A percentile compares a stretch with the other conserved stretches of the same genome.
phyloP scores from a whole-genome alignment of 441 rosid genomes.

The Populus tomentosa region DNA sequence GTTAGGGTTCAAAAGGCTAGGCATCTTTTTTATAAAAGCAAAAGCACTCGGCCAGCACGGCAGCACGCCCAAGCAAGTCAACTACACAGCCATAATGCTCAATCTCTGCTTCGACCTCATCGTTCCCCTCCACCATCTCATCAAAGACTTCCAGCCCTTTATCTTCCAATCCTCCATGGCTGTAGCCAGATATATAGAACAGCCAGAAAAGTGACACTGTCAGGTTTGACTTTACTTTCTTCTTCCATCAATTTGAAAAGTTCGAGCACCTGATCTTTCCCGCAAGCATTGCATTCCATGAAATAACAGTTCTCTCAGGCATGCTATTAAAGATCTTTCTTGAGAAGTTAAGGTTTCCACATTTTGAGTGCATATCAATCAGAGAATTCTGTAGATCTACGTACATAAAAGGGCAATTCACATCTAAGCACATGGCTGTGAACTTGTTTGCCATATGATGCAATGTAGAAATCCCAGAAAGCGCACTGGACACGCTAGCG shows the following conservation, averaged over 20 bases:
- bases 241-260: constrained; percentile 63
- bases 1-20: constrained; percentile 67
- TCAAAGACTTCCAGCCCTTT: constrained; percentile 43
- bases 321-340: constrained; percentile 44
- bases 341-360: constrained; percentile 55
- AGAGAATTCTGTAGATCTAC: constrained; percentile 53
- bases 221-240: constrained; percentile 41
- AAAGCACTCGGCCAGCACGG: constrained; percentile 55
- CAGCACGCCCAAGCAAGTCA: constrained; percentile 27
- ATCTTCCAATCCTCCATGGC: constrained; percentile 64
- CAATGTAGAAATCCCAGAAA: constrained; percentile 57
- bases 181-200: constrained; percentile 34
- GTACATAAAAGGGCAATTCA: constrained; percentile 30
- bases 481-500: constrained; percentile 55
- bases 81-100: constrained; percentile 43
- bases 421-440: constrained; percentile 36
- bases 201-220: constrained; percentile 54
- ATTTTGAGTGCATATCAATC: constrained; percentile 72
- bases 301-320: constrained; percentile 43
- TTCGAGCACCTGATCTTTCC: constrained; percentile 53
- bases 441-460: constrained; percentile 55
- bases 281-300: constrained; percentile 70
- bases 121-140: constrained; percentile 37
- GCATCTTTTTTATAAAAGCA: constrained; percentile 45
- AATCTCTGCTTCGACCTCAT: constrained; percentile 43